These are phyloP conservation scores for Stylosanthes scabra DNA, from an alignment of 331 rosid genomes.

Conservation along the genomic window DNA sequence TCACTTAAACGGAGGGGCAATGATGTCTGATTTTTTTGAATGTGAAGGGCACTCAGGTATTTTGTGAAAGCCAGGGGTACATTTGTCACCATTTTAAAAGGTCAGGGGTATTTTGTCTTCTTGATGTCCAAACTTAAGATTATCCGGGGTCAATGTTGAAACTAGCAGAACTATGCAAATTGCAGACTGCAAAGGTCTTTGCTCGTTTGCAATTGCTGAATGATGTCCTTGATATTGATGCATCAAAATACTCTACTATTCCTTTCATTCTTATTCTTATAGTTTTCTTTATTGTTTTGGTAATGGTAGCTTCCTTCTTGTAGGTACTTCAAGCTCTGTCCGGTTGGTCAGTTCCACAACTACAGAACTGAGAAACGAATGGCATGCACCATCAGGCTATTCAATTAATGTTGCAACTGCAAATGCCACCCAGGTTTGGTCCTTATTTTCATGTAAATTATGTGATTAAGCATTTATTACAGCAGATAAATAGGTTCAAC, in stretches of 20 bases:
- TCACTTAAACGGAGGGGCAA: no score
- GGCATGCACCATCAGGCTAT: slow-evolving; percentile 85
- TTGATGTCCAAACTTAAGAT: not conserved
- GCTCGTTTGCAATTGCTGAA: not conserved
- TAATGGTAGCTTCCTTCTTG: not conserved
- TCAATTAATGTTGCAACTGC: slow-evolving; percentile 96
- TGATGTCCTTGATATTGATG: not conserved
- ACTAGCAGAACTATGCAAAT: not conserved
- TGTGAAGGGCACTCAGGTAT: no score
- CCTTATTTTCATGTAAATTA: slow-evolving; percentile 24
- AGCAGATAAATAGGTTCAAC: not conserved
- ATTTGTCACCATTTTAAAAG: no score
- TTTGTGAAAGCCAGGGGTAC: no score
- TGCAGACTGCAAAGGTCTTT: not conserved
- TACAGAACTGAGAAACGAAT: slow-evolving; percentile 75
- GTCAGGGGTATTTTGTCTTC: no score
- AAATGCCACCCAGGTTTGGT: slow-evolving; percentile 89
- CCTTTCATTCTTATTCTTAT: slow-evolving; percentile 4
- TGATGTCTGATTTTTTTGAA: no score
- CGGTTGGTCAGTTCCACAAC: slow-evolving; percentile 86
- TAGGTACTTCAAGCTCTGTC: slow-evolving; percentile 90
- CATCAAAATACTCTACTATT: slow-evolving; percentile 14
- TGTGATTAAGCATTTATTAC: not conserved
- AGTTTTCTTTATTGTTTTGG: not conserved
- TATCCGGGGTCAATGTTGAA: not conserved